phyloP scores from a whole-genome alignment of 306 rosid genomes.

The Rosa chinensis region DNA sequence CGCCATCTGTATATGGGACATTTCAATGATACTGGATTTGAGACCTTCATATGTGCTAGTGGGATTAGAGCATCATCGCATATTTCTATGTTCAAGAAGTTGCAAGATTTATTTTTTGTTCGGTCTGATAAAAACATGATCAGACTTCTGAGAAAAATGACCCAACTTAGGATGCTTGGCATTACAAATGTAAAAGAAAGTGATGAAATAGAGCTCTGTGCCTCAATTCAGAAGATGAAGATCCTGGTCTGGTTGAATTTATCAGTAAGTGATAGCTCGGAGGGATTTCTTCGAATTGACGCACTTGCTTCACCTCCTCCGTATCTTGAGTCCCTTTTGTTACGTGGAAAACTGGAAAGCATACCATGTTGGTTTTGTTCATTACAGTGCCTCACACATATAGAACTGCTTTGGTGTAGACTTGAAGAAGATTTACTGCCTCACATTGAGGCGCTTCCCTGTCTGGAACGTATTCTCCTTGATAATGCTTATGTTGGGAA shows the following conservation, averaged over 20 bases:
- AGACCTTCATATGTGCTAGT: background rate
- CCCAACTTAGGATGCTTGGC: slow-evolving; percentile 18
- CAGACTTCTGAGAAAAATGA: slow-evolving; percentile 1
- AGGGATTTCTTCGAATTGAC: slow-evolving; percentile 7
- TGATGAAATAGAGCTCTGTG: slow-evolving; percentile 18
- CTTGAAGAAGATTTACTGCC: slow-evolving; percentile 11
- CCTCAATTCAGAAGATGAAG: slow-evolving; percentile 14
- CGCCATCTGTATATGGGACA: background rate
- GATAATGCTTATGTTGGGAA: slow-evolving; percentile 2
- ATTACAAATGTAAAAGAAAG: slow-evolving; percentile 8
- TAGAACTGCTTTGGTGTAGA: slow-evolving; percentile 3
- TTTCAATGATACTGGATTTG: too few species aligned
- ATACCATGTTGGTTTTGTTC: slow-evolving; percentile 17
- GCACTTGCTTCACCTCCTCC: slow-evolving; percentile 21
- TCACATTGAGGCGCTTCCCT: slow-evolving; percentile 1
- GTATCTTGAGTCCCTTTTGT: background rate
- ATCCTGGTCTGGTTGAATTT: background rate
- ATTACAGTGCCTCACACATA: background rate
- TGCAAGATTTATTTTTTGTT: slow-evolving; percentile 1
- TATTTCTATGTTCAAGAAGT: slow-evolving; percentile 1
- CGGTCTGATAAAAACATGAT: background rate
- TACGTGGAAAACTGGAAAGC: slow-evolving; percentile 9
- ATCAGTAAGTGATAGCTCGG: background rate
- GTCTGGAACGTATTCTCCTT: background rate
- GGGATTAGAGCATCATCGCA: slow-evolving; percentile 2